These are phyloP conservation scores for Capronia americana DNA, from an alignment of 2,329 filamentous ascomycete species.

Conservation along the genomic window DNA sequence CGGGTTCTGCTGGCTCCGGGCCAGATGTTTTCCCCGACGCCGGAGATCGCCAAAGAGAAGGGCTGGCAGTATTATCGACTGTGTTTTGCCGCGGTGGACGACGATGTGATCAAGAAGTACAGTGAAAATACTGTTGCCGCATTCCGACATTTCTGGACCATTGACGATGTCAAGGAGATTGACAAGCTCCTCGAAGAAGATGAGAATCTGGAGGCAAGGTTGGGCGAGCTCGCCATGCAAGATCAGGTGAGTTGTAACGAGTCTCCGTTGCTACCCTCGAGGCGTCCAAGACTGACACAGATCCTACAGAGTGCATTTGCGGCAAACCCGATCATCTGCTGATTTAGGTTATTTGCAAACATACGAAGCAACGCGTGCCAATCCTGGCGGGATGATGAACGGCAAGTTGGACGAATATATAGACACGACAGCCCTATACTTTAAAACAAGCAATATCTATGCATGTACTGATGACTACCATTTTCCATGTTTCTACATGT, in stretches of 20 bases:
- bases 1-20: constrained; percentile 75
- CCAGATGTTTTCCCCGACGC: constrained; percentile 72
- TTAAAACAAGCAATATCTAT: neutral
- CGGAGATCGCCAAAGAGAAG: constrained; percentile 61
- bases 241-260: constrained; percentile 27
- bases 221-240: constrained; percentile 12
- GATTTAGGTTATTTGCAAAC: neutral
- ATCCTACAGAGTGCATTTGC: constrained; percentile 23
- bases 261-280: neutral
- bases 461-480: neutral
- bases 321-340: constrained; percentile 33
- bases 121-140: constrained; percentile 71
- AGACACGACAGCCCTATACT: neutral
- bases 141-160: constrained; percentile 75
- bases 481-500: neutral
- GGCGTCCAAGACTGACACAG: neutral
- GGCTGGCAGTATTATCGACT: constrained; percentile 77
- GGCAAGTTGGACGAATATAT: neutral
- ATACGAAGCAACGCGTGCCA: neutral
- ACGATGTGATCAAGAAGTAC: constrained; percentile 68
- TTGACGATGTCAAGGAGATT: constrained; percentile 70
- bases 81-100: constrained; percentile 85
- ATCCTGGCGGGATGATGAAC: neutral
- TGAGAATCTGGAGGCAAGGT: constrained; percentile 14
- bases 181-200: constrained; percentile 63